Base-by-base conservation (phyloP, 1,284 basidiomycete species). In the Chalciporus sp. region DNA sequence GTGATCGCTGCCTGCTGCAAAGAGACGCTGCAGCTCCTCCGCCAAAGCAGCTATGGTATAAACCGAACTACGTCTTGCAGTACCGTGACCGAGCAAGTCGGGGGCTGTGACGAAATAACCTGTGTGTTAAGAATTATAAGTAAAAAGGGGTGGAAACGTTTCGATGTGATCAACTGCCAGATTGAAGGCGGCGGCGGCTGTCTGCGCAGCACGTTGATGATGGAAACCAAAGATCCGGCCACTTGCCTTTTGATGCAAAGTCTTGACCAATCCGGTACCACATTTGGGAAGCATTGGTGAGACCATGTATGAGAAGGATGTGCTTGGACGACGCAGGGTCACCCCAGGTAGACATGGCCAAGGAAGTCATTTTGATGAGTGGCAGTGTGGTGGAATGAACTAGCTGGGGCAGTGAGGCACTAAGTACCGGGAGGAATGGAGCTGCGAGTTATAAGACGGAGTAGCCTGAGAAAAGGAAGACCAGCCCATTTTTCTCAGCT, bases 31-130 rank as follows among this genome's bases (percentile, higher is more conserved):
- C 19, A 66, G 49, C 17, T 55, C 59, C 1, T 60, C 31, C 5
- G 16, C 54, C 4, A 66, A 8, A 1, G 62, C 54, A 7, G 43
- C 20, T 19, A 66, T 7, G 7, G 62, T 54, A 29, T 63, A 62
- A 20, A 55, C 57, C 2, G 51, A 47, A 7, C 50, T 7, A 27
- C 49, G 57, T 19, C 43, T 39, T 6, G 63, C 56, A 44, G 7
- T 39, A 4, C 64, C 63, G 11, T 68, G 64, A 3, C 63, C 61
- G 17, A 64, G 59, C 2, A 68, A 27, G 40, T 67, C 53, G n/a
- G 65, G 62, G 5, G 60, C 57, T 0, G 41, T 49, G 37, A 67
- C 60, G 6, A 47, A 49, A 27, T 54, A 61, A 31, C 62, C 65
- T 64, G 48, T 29, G n/a, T 43, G 4, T 33, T 10, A 23, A 20